A percentile compares a stretch with the other conserved stretches of the same genome.
Conservation (phyloP, 345 rosid genomes). For the Eucalyptus pauciflora region DNA sequence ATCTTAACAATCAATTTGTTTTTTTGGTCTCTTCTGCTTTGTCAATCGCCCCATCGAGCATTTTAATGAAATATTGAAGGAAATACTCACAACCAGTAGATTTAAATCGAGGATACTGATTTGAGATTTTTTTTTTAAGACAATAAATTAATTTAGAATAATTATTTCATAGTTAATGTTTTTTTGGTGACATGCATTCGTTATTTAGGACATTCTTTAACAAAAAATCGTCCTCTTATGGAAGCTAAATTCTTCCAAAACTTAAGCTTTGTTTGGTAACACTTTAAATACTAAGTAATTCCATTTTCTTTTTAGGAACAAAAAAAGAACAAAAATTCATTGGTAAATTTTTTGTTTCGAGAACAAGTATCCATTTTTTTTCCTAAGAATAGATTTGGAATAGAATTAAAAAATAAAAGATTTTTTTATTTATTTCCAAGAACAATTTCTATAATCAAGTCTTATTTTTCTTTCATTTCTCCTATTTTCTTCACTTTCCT, state of each 20-base stretch:
- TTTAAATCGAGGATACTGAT: background rate
- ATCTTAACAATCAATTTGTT: background rate
- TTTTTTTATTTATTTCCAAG: no score
- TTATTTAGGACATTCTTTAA: background rate
- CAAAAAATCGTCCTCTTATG: background rate
- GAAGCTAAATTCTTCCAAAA: background rate
- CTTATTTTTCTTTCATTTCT: no score
- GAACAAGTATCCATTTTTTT: no score
- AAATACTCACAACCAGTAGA: background rate
- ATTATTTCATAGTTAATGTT: background rate
- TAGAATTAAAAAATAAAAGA: rapidly evolving
- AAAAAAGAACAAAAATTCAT: no score
- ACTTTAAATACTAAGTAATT: no score
- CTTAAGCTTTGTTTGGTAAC: background rate
- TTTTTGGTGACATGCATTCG: no score
- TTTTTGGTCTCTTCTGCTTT: background rate
- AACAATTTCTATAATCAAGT: rapidly evolving
- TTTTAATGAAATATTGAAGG: background rate
- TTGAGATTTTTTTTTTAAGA: background rate
- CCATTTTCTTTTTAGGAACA: no score
- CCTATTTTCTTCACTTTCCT: no score
- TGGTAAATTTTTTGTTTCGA: no score
- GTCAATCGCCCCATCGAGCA: background rate
- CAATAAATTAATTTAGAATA: background rate
- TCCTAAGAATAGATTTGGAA: no score